A percentile compares a stretch with the other conserved stretches of the same genome.
phyloP scores from a whole-genome alignment of 306 rosid species.

The Cucumis hystrix region DNA sequence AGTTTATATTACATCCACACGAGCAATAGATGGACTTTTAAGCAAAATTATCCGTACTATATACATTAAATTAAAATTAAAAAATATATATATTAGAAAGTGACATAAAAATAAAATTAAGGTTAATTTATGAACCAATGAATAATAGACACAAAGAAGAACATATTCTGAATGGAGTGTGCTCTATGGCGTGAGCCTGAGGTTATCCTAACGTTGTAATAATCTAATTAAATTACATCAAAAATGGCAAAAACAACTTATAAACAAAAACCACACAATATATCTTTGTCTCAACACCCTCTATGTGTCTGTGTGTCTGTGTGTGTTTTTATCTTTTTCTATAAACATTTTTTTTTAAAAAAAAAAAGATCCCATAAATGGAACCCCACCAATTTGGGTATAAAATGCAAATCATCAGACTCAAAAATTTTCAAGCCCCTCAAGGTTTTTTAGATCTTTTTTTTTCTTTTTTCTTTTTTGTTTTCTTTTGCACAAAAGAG shows the following conservation, averaged over 20 bases:
- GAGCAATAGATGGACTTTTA: neutral
- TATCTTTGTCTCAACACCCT: neutral
- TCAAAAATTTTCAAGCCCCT: slow-evolving; percentile 1
- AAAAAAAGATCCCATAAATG: neutral
- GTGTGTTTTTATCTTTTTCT: neutral
- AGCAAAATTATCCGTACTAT: neutral
- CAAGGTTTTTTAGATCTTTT: neutral
- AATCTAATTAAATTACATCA: neutral
- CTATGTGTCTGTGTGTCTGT: neutral
- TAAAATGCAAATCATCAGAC: slow-evolving; percentile 6
- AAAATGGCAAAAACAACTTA: neutral
- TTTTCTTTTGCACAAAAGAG: neutral
- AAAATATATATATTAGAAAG: neutral
- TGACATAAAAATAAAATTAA: neutral
- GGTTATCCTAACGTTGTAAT: slow-evolving; percentile 4
- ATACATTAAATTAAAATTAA: neutral
- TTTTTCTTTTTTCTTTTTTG: too few relatives aligned
- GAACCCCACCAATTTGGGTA: slow-evolving; percentile 2
- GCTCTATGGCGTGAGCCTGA: neutral
- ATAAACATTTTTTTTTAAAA: too few relatives aligned
- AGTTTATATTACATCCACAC: slow-evolving; percentile 1
- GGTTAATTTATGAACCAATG: neutral
- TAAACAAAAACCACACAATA: neutral
- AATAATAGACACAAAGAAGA: neutral
- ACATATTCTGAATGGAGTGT: neutral